phyloP scores from a whole-genome alignment of 2,329 filamentous ascomycete genomes.

The Cladosporium sp. region DNA sequence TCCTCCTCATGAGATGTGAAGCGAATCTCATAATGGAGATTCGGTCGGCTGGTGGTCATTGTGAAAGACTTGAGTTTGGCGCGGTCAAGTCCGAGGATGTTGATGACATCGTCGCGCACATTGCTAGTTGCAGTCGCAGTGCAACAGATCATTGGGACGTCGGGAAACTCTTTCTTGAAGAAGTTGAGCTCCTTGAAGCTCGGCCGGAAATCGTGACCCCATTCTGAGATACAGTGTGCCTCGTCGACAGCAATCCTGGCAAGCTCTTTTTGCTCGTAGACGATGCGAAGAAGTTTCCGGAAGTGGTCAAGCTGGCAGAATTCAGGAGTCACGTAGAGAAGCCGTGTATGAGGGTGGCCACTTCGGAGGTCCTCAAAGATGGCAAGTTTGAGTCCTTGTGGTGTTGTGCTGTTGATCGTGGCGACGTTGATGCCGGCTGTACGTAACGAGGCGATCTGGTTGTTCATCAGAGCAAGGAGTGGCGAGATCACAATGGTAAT shows the following conservation, averaged over 20 bases:
- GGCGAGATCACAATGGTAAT: constrained; percentile 92
- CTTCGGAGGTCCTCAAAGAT: constrained; percentile 83
- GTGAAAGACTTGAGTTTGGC: constrained; percentile 71
- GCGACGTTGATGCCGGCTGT: constrained; percentile 76
- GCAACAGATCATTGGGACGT: constrained; percentile 87
- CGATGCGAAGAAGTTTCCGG: constrained; percentile 69
- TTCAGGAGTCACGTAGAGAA: constrained; percentile 94
- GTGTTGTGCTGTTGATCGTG: constrained; percentile 83
- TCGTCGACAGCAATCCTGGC: constrained; percentile 88
- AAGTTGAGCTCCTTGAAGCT: constrained; percentile 85
- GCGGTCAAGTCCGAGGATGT: constrained; percentile 68
- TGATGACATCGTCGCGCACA: constrained; percentile 81
- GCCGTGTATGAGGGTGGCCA: constrained; percentile 77
- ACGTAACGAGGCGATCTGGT: constrained; percentile 82
- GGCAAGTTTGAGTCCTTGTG: constrained; percentile 61
- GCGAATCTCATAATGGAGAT: constrained; percentile 87
- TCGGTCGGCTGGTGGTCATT: constrained; percentile 80
- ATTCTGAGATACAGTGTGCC: constrained; percentile 96
- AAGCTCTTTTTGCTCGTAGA: constrained; percentile 81
- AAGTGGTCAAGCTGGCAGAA: constrained; percentile 78
- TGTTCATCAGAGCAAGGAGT: constrained; percentile 88
- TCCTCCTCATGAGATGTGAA: constrained; percentile 78
- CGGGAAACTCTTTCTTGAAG: constrained; percentile 79
- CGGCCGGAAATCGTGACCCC: constrained; percentile 96
- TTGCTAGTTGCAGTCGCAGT: constrained; percentile 85